Base-by-base conservation (phyloP, 805 yeast species). In the Saturnispora diversa region DNA sequence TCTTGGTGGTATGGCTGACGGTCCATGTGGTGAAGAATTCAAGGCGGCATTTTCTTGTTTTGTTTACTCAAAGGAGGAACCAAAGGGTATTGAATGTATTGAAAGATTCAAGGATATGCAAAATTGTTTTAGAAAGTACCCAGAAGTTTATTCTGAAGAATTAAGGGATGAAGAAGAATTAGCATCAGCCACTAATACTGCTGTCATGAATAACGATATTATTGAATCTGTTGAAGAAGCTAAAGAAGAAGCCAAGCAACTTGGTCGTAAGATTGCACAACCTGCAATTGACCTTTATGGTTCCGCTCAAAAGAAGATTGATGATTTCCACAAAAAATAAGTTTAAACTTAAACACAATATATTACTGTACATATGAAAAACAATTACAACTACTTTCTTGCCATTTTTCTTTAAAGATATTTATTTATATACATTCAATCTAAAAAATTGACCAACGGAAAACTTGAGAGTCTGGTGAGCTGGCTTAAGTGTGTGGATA, bases 1-100 rank as follows among this genome's bases (percentile, higher is more conserved):
- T 63, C 69, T 92, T 37, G 98, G 97, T 25, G 98, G 98, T 31
- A 86, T 92, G 97, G 97, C 98, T 24, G 72, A 88, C 50, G 98
- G 98, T 0, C 97, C 98, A 42, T 92, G 98, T 66, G 98, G 98
- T 43, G 88, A 80, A 53, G 95, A 87, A 65, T 86, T 86, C 70
- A 86, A 84, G 65, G 86, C 75, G 39, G 97, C 98, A 0, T 92
- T 92, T 61, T 72, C 94, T 8, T 92, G 98, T 62, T 92, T 92
- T 57, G 90, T 92, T 31, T 87, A 82, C 68, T 87, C 97, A 6
- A 85, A 81, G 54, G 80, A 81, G 44, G 97, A 90, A 59, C 97
- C 97, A 58, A 90, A 90, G 69, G 98, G 98, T 36, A 76, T 84
- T 46, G 97, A 92, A 61, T 92, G 98, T 65, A 76, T 90, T 51